Conservation (phyloP, 129 eudicot genomes). For the Rutidosis leptorrhynchoides region DNA sequence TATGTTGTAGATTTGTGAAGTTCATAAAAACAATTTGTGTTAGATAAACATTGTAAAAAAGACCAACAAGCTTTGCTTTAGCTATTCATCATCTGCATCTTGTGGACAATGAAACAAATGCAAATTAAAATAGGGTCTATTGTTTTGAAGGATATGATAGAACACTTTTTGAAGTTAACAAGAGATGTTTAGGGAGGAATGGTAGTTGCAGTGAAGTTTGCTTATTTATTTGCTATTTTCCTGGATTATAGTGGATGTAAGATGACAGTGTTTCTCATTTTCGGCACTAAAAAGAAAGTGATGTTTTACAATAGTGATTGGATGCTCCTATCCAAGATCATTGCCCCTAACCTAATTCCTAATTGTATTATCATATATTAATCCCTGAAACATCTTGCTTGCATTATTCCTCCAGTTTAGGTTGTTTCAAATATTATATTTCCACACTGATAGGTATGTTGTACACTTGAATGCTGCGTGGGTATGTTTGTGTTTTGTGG, state of each 20-base stretch:
- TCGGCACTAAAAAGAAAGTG: not conserved
- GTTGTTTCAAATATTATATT: not conserved
- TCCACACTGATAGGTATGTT: not conserved
- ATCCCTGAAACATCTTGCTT: not conserved
- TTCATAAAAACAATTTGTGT: not conserved
- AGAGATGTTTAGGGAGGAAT: not conserved
- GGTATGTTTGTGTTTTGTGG: not conserved
- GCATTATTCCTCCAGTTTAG: not conserved
- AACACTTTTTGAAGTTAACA: not conserved
- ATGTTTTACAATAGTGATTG: conserved; percentile 12
- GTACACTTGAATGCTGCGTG: not conserved
- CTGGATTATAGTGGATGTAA: not conserved
- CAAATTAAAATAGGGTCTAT: not conserved
- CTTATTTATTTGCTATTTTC: conserved; percentile 12
- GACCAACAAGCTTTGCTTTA: not conserved
- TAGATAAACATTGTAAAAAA: not conserved
- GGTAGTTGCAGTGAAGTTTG: not conserved
- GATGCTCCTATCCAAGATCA: not conserved
- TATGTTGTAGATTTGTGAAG: not conserved
- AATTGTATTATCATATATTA: not conserved
- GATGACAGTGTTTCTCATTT: not conserved
- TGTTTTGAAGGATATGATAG: not conserved
- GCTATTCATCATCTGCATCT: not conserved
- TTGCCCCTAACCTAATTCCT: not conserved
- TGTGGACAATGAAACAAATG: not conserved